Percentiles rank a stretch among this genome's conserved stretches.
Conservation (phyloP, 2,329 filamentous ascomycete species). For the Colletotrichum gigasporum region DNA sequence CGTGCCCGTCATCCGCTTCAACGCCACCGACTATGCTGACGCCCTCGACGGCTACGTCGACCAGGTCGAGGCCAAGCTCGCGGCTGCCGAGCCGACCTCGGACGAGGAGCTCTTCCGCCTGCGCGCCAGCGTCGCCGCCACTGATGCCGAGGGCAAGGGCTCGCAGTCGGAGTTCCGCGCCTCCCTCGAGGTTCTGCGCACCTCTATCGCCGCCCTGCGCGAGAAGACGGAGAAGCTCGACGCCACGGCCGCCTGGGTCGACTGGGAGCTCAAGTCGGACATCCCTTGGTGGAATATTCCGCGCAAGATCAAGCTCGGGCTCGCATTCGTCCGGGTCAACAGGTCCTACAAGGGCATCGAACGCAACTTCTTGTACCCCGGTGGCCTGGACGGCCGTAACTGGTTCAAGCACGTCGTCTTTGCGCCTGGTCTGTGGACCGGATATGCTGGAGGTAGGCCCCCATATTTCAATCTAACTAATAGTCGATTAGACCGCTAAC, state of each 20-base stretch:
- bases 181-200: constrained; percentile 49
- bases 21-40: constrained; percentile 70
- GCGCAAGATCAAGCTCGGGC: constrained; percentile 70
- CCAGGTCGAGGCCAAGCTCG: constrained; percentile 59
- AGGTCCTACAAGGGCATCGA: constrained; percentile 86
- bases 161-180: constrained; percentile 50
- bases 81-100: constrained; percentile 37
- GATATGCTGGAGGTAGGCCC: constrained; percentile 82
- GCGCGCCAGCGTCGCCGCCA: constrained; percentile 33
- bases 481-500: no score
- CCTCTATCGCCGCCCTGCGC: constrained; percentile 48
- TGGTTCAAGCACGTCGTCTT: constrained; percentile 99
- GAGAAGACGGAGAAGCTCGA: constrained; percentile 56
- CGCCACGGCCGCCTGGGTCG: constrained; percentile 51
- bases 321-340: constrained; percentile 75
- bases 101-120: constrained; percentile 39
- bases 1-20: constrained; percentile 69
- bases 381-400: constrained; percentile 78
- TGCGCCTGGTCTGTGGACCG: constrained; percentile 90
- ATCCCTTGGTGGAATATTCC: constrained; percentile 85
- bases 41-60: constrained; percentile 63
- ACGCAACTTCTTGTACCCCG: constrained; percentile 78
- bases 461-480: no score
- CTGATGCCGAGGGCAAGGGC: constrained; percentile 38
- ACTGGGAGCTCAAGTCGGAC: constrained; percentile 55